Conservation (phyloP, 441 rosid genomes). For the Corymbia citriodora region DNA sequence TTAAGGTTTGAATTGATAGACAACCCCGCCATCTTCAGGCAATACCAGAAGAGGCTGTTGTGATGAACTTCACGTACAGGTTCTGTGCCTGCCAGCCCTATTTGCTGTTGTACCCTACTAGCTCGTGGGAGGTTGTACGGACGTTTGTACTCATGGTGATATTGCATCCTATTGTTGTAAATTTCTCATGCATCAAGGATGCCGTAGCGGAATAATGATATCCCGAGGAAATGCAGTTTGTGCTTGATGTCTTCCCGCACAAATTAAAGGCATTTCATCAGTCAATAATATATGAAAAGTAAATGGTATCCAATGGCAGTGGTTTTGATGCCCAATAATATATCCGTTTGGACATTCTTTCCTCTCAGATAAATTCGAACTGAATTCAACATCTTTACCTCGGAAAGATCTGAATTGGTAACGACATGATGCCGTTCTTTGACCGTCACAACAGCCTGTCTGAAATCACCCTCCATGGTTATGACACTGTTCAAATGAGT, state of each 20-base stretch:
- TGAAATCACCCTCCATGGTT: neutral
- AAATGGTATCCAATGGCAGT: neutral
- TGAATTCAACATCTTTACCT: neutral
- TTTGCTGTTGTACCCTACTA: neutral
- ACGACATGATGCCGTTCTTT: neutral
- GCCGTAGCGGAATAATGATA: neutral
- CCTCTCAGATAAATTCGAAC: neutral
- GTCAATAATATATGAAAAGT: neutral
- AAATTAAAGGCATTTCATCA: neutral
- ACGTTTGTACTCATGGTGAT: neutral
- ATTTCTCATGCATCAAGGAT: neutral
- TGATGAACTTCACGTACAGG: neutral
- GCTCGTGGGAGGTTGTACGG: neutral
- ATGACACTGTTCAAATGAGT: neutral
- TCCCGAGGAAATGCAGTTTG: neutral
- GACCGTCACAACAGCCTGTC: neutral
- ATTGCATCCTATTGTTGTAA: neutral
- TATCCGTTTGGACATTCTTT: neutral
- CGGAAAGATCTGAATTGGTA: neutral
- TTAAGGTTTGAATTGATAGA: neutral
- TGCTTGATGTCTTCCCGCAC: neutral
- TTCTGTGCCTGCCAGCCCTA: neutral
- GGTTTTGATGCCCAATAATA: neutral
- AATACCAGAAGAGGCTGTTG: neutral
- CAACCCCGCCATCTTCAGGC: neutral